These are phyloP conservation scores for Corynespora cassiicola DNA, from an alignment of 2,329 filamentous ascomycete species.

Conservation along the genomic window DNA sequence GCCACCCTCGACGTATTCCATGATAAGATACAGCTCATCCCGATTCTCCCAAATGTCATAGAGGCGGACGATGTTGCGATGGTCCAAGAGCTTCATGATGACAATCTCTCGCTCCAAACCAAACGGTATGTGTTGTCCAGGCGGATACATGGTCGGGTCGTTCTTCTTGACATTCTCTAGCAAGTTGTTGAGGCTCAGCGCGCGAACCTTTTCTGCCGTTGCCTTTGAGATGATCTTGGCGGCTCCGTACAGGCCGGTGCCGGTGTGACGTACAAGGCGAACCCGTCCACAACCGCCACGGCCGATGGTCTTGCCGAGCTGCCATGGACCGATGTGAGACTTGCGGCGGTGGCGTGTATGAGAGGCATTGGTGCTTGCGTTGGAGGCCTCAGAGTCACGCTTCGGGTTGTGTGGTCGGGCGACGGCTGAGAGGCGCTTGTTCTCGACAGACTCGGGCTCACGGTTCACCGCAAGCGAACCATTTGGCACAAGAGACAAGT, in stretches of 20 bases:
- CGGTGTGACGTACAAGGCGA: constrained; percentile 79
- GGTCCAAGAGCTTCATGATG: constrained; percentile 95
- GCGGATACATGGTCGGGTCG: constrained; percentile 59
- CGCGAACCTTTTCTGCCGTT: constrained; percentile 79
- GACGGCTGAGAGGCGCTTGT: constrained; percentile 61
- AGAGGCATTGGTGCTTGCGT: constrained; percentile 61
- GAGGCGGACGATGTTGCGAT: constrained; percentile 91
- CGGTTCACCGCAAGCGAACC: constrained; percentile 50
- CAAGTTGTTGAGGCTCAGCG: constrained; percentile 83
- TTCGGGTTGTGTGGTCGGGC: constrained; percentile 55
- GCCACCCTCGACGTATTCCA: constrained; percentile 86
- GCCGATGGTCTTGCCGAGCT: constrained; percentile 86
- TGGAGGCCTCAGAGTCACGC: constrained; percentile 61
- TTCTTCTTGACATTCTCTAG: constrained; percentile 73
- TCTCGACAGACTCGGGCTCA: constrained; percentile 47
- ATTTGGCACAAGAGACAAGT: constrained; percentile 53
- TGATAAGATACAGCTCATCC: constrained; percentile 93
- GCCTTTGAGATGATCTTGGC: constrained; percentile 93
- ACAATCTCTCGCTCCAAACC: constrained; percentile 94
- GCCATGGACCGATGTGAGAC: constrained; percentile 91
- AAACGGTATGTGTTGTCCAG: constrained; percentile 77
- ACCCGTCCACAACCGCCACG: constrained; percentile 90
- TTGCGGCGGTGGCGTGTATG: constrained; percentile 60
- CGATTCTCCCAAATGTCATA: constrained; percentile 99
- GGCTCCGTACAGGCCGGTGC: constrained; percentile 81